Evolutionary conservation across 1,284 basidiomycete species (phyloP), one percentile per base, ranked within the genome.

Genomic region (Porogramme epimiltina): DNA sequence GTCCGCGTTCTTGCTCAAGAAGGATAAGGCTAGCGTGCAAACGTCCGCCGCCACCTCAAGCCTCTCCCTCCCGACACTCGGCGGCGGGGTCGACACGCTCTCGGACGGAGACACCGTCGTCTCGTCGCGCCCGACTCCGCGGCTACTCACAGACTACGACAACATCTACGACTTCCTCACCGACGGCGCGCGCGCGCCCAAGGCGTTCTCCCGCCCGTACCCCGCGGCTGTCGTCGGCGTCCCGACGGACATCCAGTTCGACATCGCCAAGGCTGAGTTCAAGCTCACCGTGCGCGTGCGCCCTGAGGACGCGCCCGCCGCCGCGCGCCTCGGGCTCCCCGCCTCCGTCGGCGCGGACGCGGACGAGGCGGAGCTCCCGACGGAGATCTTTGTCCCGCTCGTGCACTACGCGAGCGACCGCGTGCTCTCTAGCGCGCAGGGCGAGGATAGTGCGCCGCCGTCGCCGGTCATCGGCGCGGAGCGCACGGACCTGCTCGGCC

Each of bases 321-420:
- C 42, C 9, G 49, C 54, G 15, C 42, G 57, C 3, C 49, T 59
- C 9, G 57, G 54, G 23, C 54, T 63, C 28, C 49, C 54, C 10
- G 25, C 55, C 3, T 45, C 60, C 18, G 54, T 26, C 42, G 62
- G 49, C 59, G 62, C 60, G 3, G 58, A 53, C 16, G 56, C 51
- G 47, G 68, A 69, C 39, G 70, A 71, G 13, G 70, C 71, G 8
- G 71, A 70, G 22, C 69, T 84, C 2, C 77, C 84, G 11, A 96
- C 93, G 10, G 93, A 95, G 76, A 87, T 97, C 16, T 98, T 82
- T 66, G 68, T 97, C 0, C 95, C 95, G 1, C 77, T 92, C 47
- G 83, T 95, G n/a, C 94, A 97, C 69, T 98, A 85, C 64, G 93
- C 91, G 3, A 75, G 75, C 11, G 73, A 76, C 15, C 64, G 63